Base-by-base conservation (phyloP, 208 protist genomes). In the Acanthamoeba healyi region DNA sequence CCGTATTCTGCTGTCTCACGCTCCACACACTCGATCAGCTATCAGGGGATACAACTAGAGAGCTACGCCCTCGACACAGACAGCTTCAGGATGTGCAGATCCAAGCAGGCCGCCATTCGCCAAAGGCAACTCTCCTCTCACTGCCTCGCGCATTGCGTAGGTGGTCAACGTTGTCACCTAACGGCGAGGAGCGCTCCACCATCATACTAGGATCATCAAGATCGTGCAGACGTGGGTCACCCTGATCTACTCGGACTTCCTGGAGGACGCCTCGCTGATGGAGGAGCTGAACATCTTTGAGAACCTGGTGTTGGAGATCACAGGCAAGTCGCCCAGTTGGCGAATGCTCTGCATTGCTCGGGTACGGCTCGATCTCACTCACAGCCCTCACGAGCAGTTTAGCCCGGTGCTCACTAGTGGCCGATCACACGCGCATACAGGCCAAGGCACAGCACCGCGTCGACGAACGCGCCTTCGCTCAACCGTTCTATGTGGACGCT, bases 361-460 rank as follows among this genome's bases (percentile, higher is more conserved):
- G 10, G 44, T 67, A 56, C 36, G 17, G 7, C 29, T 17, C 34
- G 4, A 2, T 10, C 34, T n/a, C n/a, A n/a, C n/a, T n/a, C 12
- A 82, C 44, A 49, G 44, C 44, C 44, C 44, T 4, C 44, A 49
- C 7, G 44, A 4, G 12, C 4, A 15, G 4, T 49, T 12, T 12
- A 4, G 4, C 44, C 44, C 44, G 44, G 4, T 49, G 44, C 44
- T 49, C 4, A 49, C 44, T 12, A 15, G 4, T 49, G 44, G 4
- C 29, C 63, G n/a, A n/a, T n/a, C n/a, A n/a, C n/a, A n/a, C n/a
- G n/a, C n/a, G n/a, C n/a, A n/a, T n/a, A 19, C 14, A 89, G 81
- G 81, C n/a, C 19, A 89, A 89, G 29, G 81, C 81, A 15, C 81
- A 89, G 22, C 81, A 67, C 24, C 44, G 81, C 22, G 32, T 63